Base-by-base conservation (phyloP, 1,284 basidiomycete species). In the Ustilago curta region DNA sequence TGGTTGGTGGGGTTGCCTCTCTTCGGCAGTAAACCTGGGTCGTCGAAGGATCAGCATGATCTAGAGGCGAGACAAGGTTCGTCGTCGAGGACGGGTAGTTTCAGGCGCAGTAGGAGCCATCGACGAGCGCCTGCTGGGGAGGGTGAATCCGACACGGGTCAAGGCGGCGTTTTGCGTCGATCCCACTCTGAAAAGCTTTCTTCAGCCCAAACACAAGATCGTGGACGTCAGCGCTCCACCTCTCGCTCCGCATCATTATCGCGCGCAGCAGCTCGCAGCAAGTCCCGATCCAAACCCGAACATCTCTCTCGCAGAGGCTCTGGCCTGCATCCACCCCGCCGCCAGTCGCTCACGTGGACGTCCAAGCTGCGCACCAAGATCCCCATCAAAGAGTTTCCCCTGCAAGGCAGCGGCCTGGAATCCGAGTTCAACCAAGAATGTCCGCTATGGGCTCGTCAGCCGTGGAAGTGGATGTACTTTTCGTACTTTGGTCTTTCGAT, bases 401-500 rank as follows among this genome's bases (percentile, higher is more conserved):
- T 74, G 7, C 82, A 83, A 57, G 82, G 82, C 21, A 60, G 48
- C 42, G 82, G 82, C 4, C 32, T 18, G 16, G 62, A 66, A 39
- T 77, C 72, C n/a, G 82, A 83, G 40, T 83, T 80, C 59, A 64
- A 70, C 37, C 73, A 76, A 25, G 67, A 74, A 18, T 58, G 64
- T 7, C 82, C 82, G 2, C 40, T 83, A 1, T 83, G 81, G 81
- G 68, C 76, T 2, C 60, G 66, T 9, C 71, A 81, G 39, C 82
- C 82, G 18, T 77, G 48, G 42, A 81, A 82, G 65, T 66, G 74
- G 29, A 37, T 81, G 44, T 83, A 83, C 66, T 77, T 71, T 29
- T 61, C 65, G 35, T 78, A 73, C 52, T 83, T 83, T 66, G 77
- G 80, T 18, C 58, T 79, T n/a, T 72, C 72, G 21, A 69, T 82